These are phyloP conservation scores for Phytophthora lateralis DNA, from an alignment of 352 stramenopile genomes.

Conservation along the genomic window DNA sequence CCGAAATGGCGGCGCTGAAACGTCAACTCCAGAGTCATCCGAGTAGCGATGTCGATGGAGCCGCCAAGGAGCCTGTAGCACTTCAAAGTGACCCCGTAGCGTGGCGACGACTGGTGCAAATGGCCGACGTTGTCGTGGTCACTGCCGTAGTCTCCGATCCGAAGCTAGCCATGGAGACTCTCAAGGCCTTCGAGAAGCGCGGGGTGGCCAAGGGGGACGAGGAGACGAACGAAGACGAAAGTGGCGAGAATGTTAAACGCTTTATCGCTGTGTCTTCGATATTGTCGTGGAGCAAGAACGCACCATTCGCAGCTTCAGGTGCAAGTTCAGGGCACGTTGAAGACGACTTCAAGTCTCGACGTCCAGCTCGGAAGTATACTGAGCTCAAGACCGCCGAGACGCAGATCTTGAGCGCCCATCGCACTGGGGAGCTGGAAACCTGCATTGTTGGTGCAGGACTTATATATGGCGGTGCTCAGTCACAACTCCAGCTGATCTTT, in stretches of 20 bases:
- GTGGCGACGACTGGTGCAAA: conserved; percentile 60
- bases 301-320: conserved; percentile 50
- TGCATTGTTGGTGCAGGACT: conserved; percentile 76
- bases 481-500: conserved; percentile 66
- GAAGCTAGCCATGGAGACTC: conserved; percentile 64
- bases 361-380: conserved; percentile 67
- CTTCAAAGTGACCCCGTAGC: conserved; percentile 48
- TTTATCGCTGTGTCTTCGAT: conserved; percentile 82
- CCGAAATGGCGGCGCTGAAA: conserved; percentile 50
- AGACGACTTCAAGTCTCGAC: conserved; percentile 81
- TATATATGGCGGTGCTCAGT: conserved; percentile 81
- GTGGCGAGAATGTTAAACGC: conserved; percentile 46
- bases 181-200: conserved; percentile 72
- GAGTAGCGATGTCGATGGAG: conserved; percentile 51
- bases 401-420: conserved; percentile 77
- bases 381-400: conserved; percentile 86
- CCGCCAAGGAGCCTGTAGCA: conserved; percentile 61
- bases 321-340: conserved; percentile 53
- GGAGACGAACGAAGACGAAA: conserved; percentile 39
- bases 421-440: conserved; percentile 68
- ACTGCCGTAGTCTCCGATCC: conserved; percentile 55
- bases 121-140: conserved; percentile 60
- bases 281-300: conserved; percentile 82
- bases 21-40: conserved; percentile 63
- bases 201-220: conserved; percentile 27